Percentiles rank a stretch among this genome's conserved stretches.
These are phyloP conservation scores for Paracoccidioides lutzii DNA, from an alignment of 2,329 filamentous ascomycete species.

Conservation along the genomic window DNA sequence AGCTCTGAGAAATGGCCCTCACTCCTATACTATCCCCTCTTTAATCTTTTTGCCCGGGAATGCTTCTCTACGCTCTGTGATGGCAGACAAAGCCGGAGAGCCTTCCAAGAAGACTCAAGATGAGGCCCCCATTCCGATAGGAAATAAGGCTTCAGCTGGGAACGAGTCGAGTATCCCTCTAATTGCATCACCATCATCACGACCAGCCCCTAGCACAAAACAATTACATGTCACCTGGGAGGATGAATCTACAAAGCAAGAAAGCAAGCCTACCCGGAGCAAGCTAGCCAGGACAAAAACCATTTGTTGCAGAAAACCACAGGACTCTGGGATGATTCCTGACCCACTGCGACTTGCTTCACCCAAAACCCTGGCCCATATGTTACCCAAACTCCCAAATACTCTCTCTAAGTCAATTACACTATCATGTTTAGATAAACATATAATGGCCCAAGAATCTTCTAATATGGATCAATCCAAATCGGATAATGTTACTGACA, in stretches of 20 bases:
- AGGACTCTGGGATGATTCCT: constrained; percentile 5
- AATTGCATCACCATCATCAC: background rate
- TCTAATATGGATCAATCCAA: constrained; percentile 13
- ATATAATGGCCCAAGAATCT: constrained; percentile 6
- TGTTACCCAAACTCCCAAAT: constrained; percentile 10
- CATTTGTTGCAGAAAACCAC: background rate
- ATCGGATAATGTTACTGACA: constrained; percentile 15
- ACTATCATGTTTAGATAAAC: constrained; percentile 5
- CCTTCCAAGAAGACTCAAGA: background rate
- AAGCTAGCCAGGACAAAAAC: background rate
- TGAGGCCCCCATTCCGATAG: background rate
- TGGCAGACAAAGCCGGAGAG: background rate
- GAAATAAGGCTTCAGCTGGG: background rate
- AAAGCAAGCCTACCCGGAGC: background rate
- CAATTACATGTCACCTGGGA: background rate
- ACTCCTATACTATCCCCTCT: constrained; percentile 5
- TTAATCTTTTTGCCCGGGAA: background rate
- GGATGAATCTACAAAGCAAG: background rate
- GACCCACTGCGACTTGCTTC: constrained; percentile 10
- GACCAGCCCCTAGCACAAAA: background rate
- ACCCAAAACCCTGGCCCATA: constrained; percentile 9
- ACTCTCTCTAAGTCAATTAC: constrained; percentile 8
- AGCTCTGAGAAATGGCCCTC: constrained; percentile 4
- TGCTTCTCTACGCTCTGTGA: background rate
- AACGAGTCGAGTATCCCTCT: too few species aligned